Percentiles rank a stretch among this genome's conserved stretches.
Conservation (phyloP, 176 grass and related monocot genomes). For the Triticum urartu region DNA sequence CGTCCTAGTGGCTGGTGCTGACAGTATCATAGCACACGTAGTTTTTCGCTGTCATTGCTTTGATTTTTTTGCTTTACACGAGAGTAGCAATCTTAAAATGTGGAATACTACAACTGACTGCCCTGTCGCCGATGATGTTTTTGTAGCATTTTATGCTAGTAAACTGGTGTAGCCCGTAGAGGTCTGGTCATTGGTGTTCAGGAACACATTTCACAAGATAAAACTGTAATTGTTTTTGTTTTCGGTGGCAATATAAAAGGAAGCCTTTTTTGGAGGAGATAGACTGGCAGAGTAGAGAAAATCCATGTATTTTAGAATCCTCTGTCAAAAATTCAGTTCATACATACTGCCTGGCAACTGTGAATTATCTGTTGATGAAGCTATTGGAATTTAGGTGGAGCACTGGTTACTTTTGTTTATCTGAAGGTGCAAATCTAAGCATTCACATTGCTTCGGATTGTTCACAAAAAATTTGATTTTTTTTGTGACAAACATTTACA, state of each 20-base stretch:
- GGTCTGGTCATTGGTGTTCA: constrained; percentile 28
- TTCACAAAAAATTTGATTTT: too few relatives aligned
- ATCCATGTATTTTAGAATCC: not conserved
- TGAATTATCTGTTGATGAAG: too few relatives aligned
- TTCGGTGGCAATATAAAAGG: constrained; percentile 23
- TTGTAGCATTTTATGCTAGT: constrained; percentile 16
- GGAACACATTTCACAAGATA: constrained; percentile 21
- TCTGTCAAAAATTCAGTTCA: not conserved
- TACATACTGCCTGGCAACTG: not conserved
- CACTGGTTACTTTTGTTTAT: too few relatives aligned
- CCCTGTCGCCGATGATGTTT: constrained; percentile 6
- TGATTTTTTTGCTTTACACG: constrained; percentile 14
- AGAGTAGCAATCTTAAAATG: constrained; percentile 34
- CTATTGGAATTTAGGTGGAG: too few relatives aligned
- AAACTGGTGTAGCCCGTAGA: not conserved
- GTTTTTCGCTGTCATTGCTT: constrained; percentile 34
- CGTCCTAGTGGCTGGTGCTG: constrained; percentile 29
- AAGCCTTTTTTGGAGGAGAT: not conserved
- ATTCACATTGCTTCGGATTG: too few relatives aligned
- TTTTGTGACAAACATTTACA: too few relatives aligned
- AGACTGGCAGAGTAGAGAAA: constrained; percentile 17
- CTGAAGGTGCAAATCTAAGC: too few relatives aligned
- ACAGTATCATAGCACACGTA: not conserved
- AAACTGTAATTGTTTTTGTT: constrained; percentile 19
- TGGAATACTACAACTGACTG: constrained; percentile 14